Evolutionary conservation across 2,329 filamentous ascomycete genomes (phyloP).

Genomic region (Fusarium sterilihyphosum): DNA sequence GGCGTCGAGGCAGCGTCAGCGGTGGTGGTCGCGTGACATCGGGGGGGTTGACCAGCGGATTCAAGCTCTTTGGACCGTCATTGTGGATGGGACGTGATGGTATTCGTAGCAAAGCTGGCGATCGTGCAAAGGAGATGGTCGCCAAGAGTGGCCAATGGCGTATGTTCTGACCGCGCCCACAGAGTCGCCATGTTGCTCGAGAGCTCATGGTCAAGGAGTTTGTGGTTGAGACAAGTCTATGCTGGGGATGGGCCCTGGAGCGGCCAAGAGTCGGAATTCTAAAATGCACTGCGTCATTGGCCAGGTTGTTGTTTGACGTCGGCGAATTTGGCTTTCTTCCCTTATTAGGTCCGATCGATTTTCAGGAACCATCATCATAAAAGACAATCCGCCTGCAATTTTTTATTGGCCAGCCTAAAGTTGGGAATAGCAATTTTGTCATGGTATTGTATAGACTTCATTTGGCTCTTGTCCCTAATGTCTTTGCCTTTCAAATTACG

Average conservation of each 20-base stretch:
- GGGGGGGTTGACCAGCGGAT: constrained; percentile 73
- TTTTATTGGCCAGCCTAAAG: background rate
- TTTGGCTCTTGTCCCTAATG: background rate
- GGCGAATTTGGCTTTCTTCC: constrained; percentile 3
- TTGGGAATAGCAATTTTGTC: background rate
- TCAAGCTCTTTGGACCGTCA: constrained; percentile 45
- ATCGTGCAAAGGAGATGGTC: background rate
- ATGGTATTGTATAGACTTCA: background rate
- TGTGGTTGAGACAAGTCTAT: constrained; percentile 21
- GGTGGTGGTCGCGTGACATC: constrained; percentile 76
- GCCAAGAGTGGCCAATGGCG: constrained; percentile 29
- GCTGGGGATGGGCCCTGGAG: constrained; percentile 15
- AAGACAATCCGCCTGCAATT: background rate
- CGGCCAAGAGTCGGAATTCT: constrained; percentile 30
- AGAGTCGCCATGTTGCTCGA: constrained; percentile 47
- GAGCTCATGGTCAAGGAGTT: constrained; percentile 44
- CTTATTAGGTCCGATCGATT: constrained; percentile 11
- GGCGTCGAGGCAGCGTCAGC: constrained; percentile 69
- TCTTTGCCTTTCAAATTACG: background rate
- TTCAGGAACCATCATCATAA: constrained; percentile 13
- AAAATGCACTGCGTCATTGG: constrained; percentile 41
- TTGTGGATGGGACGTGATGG: constrained; percentile 40
- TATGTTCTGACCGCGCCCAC: constrained; percentile 31
- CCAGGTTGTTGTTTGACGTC: constrained; percentile 12
- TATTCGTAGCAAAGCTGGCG: constrained; percentile 12